Percentiles rank a stretch among this genome's conserved stretches.
These are phyloP conservation scores for Cladorrhinum sp. DNA, from an alignment of 2,329 filamentous ascomycete species.

Conservation along the genomic window DNA sequence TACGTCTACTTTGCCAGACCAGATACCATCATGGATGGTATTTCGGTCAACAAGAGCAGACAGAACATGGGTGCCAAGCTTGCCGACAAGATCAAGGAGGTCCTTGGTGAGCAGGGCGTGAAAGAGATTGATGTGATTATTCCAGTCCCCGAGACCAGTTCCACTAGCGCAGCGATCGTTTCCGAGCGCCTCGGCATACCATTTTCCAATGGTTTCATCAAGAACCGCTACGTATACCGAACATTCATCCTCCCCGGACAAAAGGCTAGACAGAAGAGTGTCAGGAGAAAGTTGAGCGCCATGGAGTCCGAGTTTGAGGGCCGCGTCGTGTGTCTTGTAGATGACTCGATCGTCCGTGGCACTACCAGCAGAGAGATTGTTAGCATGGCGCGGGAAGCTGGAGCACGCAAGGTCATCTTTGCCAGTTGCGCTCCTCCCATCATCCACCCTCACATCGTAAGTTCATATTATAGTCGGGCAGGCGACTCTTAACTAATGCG, in stretches of 20 bases:
- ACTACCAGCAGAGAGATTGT: conserved; percentile 67
- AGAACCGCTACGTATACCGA: conserved; percentile 85
- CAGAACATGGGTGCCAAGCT: conserved; percentile 84
- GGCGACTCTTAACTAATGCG: too few relatives aligned
- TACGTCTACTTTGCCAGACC: conserved; percentile 84
- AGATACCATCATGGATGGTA: conserved; percentile 80
- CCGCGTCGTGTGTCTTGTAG: conserved; percentile 77
- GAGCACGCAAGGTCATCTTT: conserved; percentile 79
- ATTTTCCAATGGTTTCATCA: conserved; percentile 79
- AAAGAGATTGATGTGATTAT: conserved; percentile 81
- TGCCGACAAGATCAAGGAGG: conserved; percentile 66
- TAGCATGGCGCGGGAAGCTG: conserved; percentile 81
- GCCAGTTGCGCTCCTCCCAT: conserved; percentile 79
- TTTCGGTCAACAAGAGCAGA: conserved; percentile 78
- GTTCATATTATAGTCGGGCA: too few relatives aligned
- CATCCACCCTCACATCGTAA: conserved; percentile 81
- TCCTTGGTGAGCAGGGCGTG: conserved; percentile 66
- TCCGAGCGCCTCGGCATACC: conserved; percentile 74
- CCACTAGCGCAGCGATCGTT: conserved; percentile 74
- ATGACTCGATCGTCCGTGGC: conserved; percentile 86
- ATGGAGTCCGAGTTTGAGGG: conserved; percentile 82
- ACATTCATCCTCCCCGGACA: conserved; percentile 72
- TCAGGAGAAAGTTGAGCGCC: conserved; percentile 83
- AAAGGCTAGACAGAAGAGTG: conserved; percentile 74
- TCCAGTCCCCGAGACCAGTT: conserved; percentile 71